These are phyloP conservation scores for Chlorella sorokiniana DNA, from an alignment of 139 green algal genomes.

Conservation along the genomic window DNA sequence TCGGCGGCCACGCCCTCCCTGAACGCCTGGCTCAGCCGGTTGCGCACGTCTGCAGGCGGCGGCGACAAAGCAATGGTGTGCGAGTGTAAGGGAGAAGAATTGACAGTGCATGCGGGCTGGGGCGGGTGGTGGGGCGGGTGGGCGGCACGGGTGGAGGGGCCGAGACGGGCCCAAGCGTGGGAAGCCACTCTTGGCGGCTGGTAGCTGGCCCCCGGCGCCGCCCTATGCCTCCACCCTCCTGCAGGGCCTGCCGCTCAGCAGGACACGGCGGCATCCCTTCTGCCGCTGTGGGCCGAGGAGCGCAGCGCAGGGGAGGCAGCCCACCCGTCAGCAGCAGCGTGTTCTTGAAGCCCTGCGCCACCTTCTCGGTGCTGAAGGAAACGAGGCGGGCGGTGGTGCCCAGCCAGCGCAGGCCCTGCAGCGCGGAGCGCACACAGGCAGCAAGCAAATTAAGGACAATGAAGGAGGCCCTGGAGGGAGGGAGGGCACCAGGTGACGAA, in stretches of 20 bases:
- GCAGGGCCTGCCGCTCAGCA: too few relatives aligned
- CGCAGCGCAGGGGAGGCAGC: neutral
- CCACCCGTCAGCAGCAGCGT: constrained; percentile 61
- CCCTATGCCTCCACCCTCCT: too few relatives aligned
- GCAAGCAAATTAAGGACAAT: too few relatives aligned
- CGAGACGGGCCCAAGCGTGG: too few relatives aligned
- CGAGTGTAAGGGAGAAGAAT: neutral
- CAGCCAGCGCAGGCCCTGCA: constrained; percentile 74
- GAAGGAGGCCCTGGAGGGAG: too few relatives aligned
- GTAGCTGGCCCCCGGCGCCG: too few relatives aligned
- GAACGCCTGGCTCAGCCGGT: constrained; percentile 42
- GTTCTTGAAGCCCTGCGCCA: constrained; percentile 58
- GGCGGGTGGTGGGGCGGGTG: too few relatives aligned
- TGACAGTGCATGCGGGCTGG: too few relatives aligned
- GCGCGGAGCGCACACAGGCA: neutral
- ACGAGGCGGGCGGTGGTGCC: constrained; percentile 64
- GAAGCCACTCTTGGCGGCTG: too few relatives aligned
- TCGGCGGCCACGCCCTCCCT: constrained; percentile 49
- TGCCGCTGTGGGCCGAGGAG: too few relatives aligned
- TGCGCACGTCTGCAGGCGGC: constrained; percentile 7
- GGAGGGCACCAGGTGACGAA: neutral
- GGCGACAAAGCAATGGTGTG: neutral
- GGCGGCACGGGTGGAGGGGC: too few relatives aligned
- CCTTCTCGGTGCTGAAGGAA: constrained; percentile 64
- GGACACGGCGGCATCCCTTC: too few relatives aligned